phyloP scores from a whole-genome alignment of 306 rosid genomes.

The Herpetospermum pedunculosum region DNA sequence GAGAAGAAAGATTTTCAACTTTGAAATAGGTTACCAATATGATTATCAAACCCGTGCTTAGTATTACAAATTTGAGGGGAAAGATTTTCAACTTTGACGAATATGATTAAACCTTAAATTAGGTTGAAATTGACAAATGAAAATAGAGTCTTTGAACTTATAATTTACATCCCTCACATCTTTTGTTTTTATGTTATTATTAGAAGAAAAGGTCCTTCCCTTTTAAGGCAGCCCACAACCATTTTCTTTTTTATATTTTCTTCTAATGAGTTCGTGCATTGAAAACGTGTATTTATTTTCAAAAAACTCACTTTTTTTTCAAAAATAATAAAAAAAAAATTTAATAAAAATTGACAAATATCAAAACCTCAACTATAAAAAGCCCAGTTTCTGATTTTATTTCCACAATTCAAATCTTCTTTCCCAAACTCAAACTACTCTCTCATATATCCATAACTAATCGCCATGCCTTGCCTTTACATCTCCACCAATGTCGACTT shows the following conservation, averaged over 20 bases:
- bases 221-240: background rate
- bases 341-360: background rate
- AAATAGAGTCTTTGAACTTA: too few species aligned
- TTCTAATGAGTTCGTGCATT: background rate
- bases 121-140: too few species aligned
- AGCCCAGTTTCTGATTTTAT: background rate
- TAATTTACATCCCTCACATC: too few species aligned
- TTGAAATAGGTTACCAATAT: too few species aligned
- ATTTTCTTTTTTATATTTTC: background rate
- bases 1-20: too few species aligned
- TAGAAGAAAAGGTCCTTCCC: background rate
- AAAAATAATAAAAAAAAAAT: background rate
- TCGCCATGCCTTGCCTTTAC: conserved; percentile 10
- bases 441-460: background rate
- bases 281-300: conserved; percentile 3
- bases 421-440: background rate
- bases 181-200: too few species aligned
- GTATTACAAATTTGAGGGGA: too few species aligned
- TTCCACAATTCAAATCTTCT: background rate
- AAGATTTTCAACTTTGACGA: too few species aligned
- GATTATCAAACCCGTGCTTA: too few species aligned
- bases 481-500: conserved; percentile 7
- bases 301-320: background rate
- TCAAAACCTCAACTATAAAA: background rate
- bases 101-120: too few species aligned